Percentiles rank a stretch among this genome's conserved stretches.
Conservation (phyloP, 2,329 filamentous ascomycete species). For the Ophiocordyceps camponoti-rufipedis region DNA sequence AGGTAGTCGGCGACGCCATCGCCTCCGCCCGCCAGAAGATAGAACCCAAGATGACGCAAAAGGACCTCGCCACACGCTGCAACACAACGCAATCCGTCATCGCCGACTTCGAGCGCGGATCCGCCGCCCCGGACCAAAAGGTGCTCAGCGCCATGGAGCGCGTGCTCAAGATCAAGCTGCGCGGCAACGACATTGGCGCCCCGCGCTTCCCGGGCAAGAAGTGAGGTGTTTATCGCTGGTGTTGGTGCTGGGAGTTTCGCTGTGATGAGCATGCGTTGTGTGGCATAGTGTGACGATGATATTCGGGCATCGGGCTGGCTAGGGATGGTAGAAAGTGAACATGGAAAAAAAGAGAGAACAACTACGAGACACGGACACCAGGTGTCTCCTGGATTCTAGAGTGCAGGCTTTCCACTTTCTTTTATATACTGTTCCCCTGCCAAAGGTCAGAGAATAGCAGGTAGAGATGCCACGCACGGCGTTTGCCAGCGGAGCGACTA, state of each 20-base stretch:
- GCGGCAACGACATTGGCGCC: conserved; percentile 69
- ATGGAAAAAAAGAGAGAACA: background rate
- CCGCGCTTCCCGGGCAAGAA: conserved; percentile 66
- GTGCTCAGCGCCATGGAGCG: conserved; percentile 62
- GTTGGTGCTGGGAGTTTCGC: background rate
- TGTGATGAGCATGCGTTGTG: background rate
- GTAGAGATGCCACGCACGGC: too few species aligned
- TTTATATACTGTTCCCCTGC: background rate
- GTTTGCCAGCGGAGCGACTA: too few species aligned
- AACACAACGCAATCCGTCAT: conserved; percentile 70
- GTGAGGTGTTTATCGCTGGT: conserved; percentile 9
- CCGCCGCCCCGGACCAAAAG: conserved; percentile 67
- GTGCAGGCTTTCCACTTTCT: background rate
- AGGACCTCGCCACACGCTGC: conserved; percentile 68
- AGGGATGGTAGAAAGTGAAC: background rate
- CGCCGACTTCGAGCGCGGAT: conserved; percentile 71
- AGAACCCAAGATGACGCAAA: conserved; percentile 93
- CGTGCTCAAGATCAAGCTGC: conserved; percentile 72
- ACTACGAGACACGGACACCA: background rate
- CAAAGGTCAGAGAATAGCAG: too few species aligned
- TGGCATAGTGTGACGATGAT: background rate
- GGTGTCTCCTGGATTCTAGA: background rate
- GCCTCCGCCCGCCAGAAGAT: conserved; percentile 59
- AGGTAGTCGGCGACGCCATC: conserved; percentile 68
- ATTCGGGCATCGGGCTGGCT: background rate